phyloP scores from a whole-genome alignment of 2,329 filamentous ascomycete species.

The Trichoderma sp. region DNA sequence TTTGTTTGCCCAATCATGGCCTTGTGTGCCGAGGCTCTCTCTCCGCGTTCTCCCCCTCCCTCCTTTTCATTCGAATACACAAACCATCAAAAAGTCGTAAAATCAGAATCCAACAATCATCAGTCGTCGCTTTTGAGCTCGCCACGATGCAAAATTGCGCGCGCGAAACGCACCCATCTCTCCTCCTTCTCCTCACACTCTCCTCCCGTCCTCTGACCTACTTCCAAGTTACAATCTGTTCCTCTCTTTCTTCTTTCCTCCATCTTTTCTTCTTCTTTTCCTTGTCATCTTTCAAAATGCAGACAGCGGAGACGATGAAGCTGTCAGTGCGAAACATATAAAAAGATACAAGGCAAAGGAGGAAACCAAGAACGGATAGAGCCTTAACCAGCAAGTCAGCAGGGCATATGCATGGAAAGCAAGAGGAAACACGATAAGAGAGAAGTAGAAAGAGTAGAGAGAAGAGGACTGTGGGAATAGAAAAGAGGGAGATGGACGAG shows the following conservation, averaged over 20 bases:
- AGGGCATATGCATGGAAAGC: conserved; percentile 14
- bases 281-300: conserved; percentile 24
- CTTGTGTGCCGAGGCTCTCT: conserved; percentile 6
- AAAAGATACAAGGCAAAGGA: conserved; percentile 29
- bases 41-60: background rate
- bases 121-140: conserved; percentile 26
- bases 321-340: conserved; percentile 16
- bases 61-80: conserved; percentile 1
- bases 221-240: conserved; percentile 23
- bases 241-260: background rate
- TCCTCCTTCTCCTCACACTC: background rate
- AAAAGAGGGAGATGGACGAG: background rate
- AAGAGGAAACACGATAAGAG: conserved; percentile 26
- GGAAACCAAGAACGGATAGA: conserved; percentile 29
- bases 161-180: background rate
- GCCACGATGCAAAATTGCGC: conserved; percentile 5
- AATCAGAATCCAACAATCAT: conserved; percentile 31
- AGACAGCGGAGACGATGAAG: conserved; percentile 17
- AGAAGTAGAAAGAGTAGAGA: background rate
- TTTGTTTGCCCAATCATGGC: conserved; percentile 18
- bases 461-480: background rate
- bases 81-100: conserved; percentile 24
- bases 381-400: conserved; percentile 30
- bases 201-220: background rate
- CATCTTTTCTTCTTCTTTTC: conserved; percentile 20